Evolutionary conservation across 148 eudicot species (phyloP), one percentile per base, ranked within the genome.

Genomic region (Polygonum maritimum): DNA sequence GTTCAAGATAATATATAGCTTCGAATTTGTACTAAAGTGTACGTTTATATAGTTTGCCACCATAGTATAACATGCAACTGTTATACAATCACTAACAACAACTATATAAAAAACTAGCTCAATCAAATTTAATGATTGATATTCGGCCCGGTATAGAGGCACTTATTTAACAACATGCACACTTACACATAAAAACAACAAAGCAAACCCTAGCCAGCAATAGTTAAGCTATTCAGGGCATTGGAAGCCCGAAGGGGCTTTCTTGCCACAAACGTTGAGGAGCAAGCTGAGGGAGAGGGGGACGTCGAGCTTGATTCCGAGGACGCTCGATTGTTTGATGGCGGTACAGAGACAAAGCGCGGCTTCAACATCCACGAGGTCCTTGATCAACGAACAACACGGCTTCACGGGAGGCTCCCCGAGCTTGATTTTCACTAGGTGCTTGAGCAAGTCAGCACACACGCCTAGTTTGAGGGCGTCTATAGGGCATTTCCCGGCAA

Each of bases 341-440:
- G 67, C 67, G 67, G 67, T 58, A 26, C 67, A 58, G 14, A 58
- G 67, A 11, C 67, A 58, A 26, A 58, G 67, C 22, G 67, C 67
- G 35, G 67, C 67, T 58, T 58, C 67, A 7, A 58, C 4, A 58
- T 58, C 67, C 14, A 22, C 67, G 3, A 58, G 1, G 21, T 58
- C 35, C 35, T 58, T 21, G 14, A 58, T 58, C 67, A 58, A 7
- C 0, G 67, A 58, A 26, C 67, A 58, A 26, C 67, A 58, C 1
- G 67, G 67, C 0, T 0, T 58, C 35, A 58, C 67, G 0, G 36
- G 67, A 21, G 67, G 67, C 67, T 58, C 67, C 67, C 36, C 67
- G 67, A 58, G 11, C 67, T 58, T 58, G 67, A 58, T 58, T 36
- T 22, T 58, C 67, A 58, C 22, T 13, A 58, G 67, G 26, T 58